phyloP scores from a whole-genome alignment of 2,329 filamentous ascomycete species.

The Aspergillus sp. region DNA sequence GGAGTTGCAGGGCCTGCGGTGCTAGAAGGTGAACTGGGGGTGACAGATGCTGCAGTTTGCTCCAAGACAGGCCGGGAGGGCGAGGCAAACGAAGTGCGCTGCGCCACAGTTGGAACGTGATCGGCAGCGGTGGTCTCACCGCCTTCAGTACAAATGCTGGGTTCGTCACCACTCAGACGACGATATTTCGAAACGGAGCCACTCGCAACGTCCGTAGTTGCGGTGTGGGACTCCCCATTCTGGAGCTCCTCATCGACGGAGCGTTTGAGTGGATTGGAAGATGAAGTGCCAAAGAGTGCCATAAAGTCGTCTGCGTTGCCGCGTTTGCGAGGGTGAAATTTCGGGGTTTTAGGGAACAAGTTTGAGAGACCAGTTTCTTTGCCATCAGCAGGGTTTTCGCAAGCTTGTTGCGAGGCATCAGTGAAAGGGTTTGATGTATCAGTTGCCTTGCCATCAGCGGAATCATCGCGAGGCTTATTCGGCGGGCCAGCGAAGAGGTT shows the following conservation, averaged over 20 bases:
- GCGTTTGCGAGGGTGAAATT: neutral
- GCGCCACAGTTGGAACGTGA: neutral
- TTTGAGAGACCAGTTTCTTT: too few species aligned
- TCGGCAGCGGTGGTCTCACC: neutral
- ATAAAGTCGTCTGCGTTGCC: neutral
- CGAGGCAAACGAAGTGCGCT: neutral
- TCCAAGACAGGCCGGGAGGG: neutral
- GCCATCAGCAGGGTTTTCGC: too few species aligned
- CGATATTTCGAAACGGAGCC: conserved; percentile 14
- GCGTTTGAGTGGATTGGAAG: conserved; percentile 9
- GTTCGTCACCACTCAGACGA: conserved; percentile 5
- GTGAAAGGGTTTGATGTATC: too few species aligned
- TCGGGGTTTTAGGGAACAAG: too few species aligned
- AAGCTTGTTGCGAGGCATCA: too few species aligned
- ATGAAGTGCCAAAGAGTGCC: neutral
- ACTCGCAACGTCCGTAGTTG: neutral
- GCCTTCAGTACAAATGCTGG: conserved; percentile 1
- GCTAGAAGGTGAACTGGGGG: neutral
- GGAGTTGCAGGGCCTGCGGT: neutral
- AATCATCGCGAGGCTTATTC: too few species aligned
- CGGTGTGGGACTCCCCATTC: neutral
- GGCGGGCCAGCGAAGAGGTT: too few species aligned
- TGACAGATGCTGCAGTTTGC: neutral
- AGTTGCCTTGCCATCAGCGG: too few species aligned
- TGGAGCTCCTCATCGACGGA: conserved; percentile 7